These are phyloP conservation scores for Bisporella sp. DNA, from an alignment of 2,329 filamentous ascomycete species.

Conservation along the genomic window DNA sequence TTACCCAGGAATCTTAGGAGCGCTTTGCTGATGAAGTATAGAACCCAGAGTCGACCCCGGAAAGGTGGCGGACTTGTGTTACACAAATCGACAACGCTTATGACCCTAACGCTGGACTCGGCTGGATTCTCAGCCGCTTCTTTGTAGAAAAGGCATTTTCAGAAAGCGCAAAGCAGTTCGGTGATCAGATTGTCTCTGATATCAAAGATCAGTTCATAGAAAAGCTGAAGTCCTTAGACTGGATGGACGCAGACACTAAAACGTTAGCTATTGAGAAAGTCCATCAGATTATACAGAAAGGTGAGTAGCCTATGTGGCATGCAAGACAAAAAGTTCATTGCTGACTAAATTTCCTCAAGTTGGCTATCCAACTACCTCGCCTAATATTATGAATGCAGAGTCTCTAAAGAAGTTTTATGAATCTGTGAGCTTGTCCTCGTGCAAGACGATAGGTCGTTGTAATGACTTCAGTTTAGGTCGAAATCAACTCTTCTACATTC, in stretches of 20 bases:
- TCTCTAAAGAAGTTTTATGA: slow-evolving; percentile 51
- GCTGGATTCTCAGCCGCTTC: slow-evolving; percentile 65
- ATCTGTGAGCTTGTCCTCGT: slow-evolving; percentile 27
- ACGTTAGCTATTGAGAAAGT: slow-evolving; percentile 57
- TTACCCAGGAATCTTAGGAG: background rate
- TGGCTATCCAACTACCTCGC: slow-evolving; percentile 25
- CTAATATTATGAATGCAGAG: slow-evolving; percentile 52
- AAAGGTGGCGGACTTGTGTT: slow-evolving; percentile 62
- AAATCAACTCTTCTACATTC: slow-evolving; percentile 42
- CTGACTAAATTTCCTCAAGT: background rate
- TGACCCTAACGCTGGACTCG: slow-evolving; percentile 37
- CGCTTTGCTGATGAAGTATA: slow-evolving; percentile 17
- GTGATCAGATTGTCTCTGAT: slow-evolving; percentile 62
- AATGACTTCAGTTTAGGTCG: no score
- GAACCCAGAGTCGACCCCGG: slow-evolving; percentile 53
- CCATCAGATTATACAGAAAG: slow-evolving; percentile 59
- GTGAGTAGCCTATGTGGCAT: slow-evolving; percentile 50
- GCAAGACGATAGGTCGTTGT: no score
- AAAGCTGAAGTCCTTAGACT: slow-evolving; percentile 49
- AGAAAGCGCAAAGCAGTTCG: slow-evolving; percentile 56
- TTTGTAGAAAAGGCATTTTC: slow-evolving; percentile 64
- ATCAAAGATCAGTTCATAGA: slow-evolving; percentile 61
- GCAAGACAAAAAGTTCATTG: no score
- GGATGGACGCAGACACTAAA: slow-evolving; percentile 58
- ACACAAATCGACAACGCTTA: slow-evolving; percentile 40